These are phyloP conservation scores for Paraphaeosphaeria sporulosa DNA, from an alignment of 2,329 filamentous ascomycete species.

Conservation along the genomic window DNA sequence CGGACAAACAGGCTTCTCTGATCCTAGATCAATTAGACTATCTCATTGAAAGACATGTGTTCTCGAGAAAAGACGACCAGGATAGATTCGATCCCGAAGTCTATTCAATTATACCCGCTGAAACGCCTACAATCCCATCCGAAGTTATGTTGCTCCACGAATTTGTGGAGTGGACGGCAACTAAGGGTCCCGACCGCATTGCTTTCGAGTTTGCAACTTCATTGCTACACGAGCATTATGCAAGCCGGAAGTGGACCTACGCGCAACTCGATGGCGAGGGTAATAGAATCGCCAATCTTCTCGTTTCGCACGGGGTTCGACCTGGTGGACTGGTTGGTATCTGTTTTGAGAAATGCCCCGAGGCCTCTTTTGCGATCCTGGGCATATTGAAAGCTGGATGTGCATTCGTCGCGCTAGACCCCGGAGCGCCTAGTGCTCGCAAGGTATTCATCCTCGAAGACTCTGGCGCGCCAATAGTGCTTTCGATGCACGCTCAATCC, in stretches of 20 bases:
- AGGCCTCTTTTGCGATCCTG: conserved; percentile 82
- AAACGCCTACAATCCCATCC: conserved; percentile 64
- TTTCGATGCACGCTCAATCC: conserved; percentile 63
- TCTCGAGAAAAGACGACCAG: conserved; percentile 46
- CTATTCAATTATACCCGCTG: conserved; percentile 72
- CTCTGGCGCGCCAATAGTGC: conserved; percentile 69
- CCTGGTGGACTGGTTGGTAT: conserved; percentile 73
- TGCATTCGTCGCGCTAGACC: conserved; percentile 81
- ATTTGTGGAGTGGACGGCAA: conserved; percentile 74
- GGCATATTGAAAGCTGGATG: conserved; percentile 85
- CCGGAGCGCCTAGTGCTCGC: conserved; percentile 73
- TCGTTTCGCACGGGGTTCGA: conserved; percentile 59
- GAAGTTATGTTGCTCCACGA: conserved; percentile 73
- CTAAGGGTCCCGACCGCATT: conserved; percentile 62
- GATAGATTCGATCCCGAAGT: conserved; percentile 38
- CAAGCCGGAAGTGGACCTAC: conserved; percentile 74
- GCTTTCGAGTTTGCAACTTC: conserved; percentile 79
- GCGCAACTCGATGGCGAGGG: conserved; percentile 72
- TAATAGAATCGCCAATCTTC: conserved; percentile 74
- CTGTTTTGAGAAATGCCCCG: conserved; percentile 84
- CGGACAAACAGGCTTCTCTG: conserved; percentile 70
- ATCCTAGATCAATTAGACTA: conserved; percentile 77
- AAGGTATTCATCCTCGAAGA: conserved; percentile 81
- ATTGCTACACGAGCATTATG: conserved; percentile 57
- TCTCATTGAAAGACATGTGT: conserved; percentile 66